A percentile compares a stretch with the other conserved stretches of the same genome.
These are phyloP conservation scores for Neurospora sublineolata DNA, from an alignment of 495 filamentous ascomycete genomes.

Conservation along the genomic window DNA sequence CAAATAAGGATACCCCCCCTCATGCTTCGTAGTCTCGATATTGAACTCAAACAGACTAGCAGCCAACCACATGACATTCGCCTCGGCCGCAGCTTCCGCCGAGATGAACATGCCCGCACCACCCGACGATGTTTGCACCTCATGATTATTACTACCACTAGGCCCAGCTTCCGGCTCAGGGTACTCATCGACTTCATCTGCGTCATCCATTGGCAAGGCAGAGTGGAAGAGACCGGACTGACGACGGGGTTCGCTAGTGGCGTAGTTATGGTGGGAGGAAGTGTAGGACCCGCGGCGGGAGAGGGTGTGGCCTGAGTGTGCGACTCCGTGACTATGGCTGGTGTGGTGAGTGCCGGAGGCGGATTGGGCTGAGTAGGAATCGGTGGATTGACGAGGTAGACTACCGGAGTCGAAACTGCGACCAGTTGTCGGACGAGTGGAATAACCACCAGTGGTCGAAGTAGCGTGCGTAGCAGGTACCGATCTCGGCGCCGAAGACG, in stretches of 20 bases:
- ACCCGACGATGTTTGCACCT: neutral
- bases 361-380: slow-evolving; percentile 25
- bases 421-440: slow-evolving; percentile 38
- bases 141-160: neutral
- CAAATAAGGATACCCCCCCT: slow-evolving; percentile 91
- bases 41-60: slow-evolving; percentile 94
- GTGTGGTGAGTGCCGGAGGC: neutral
- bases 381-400: slow-evolving; percentile 32
- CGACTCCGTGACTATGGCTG: neutral
- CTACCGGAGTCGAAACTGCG: slow-evolving; percentile 38
- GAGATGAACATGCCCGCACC: neutral
- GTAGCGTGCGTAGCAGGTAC: neutral
- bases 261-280: neutral
- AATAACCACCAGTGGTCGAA: slow-evolving; percentile 8
- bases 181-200: neutral
- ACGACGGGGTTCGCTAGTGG: slow-evolving; percentile 27
- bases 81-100: neutral
- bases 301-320: slow-evolving; percentile 21
- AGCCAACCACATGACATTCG: slow-evolving; percentile 65
- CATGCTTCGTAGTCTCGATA: slow-evolving; percentile 79
- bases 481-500: slow-evolving; percentile 17
- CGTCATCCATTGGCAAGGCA: slow-evolving; percentile 71
- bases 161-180: neutral
- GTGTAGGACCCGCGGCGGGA: neutral
- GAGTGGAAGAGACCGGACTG: slow-evolving; percentile 72